Base-by-base conservation (phyloP, 345 rosid species). In the Mallotus nudiflorus region DNA sequence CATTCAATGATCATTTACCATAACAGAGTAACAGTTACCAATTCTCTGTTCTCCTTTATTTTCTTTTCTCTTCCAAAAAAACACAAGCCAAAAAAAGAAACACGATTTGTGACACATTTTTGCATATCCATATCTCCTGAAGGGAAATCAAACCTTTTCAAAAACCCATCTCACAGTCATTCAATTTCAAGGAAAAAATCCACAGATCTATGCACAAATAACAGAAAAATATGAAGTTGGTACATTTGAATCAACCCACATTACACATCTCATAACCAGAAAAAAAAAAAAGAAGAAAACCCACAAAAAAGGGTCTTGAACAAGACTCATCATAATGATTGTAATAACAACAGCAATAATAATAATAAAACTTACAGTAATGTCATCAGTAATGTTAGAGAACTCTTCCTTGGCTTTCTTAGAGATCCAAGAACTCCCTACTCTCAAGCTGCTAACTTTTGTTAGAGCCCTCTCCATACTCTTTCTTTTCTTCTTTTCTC, bases 391-490 rank as follows among this genome's bases (percentile, higher is more conserved):
- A 67, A 94, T 90, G 84, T 87, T 90, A 37, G 91, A 79, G 79
- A 94, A 68, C 84, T 94, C 98, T 68, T 86, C 91, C 78, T 90
- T 91, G 57, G 98, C 98, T 81, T 88, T 90, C 85, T 86, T 94
- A 0, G 98, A 88, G 85, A 94, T 87, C 98, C 98, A 94, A 5
- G 83, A 83, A 63, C 89, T 74, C 44, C 95, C 89, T 3, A 90
- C 88, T 74, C 89, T 95, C 40, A 95, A 85, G 90, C 97, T 92
- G 74, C 82, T 81, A 55, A 95, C 97, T 82, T 85, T 92, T 37
- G 97, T 88, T 31, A 95, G 71, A 10, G 97, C 99, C 66, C 84
- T 91, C 88, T 95, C 99, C 99, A 95, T 92, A 74, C 49, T 53
- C 68, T 46, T 61, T 57, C 54, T 48, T 31, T 35, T 35, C 64